Conservation (phyloP, 2,329 filamentous ascomycete genomes). For the Didymosphaeria variabile region DNA sequence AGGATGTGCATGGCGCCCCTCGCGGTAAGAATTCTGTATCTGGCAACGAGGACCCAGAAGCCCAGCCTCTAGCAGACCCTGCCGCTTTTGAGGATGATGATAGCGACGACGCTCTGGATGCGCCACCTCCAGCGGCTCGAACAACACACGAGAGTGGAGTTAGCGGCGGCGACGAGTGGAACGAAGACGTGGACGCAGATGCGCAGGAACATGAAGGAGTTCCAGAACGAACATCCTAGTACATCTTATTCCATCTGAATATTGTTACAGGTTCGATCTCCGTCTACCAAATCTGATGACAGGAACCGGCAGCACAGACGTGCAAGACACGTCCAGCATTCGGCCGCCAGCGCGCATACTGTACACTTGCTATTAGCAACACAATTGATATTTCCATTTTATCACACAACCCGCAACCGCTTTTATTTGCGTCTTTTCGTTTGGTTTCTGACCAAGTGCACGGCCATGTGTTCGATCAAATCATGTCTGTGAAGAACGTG, state of each 20-base stretch:
- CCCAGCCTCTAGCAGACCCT: slow-evolving; percentile 55
- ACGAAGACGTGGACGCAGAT: slow-evolving; percentile 48
- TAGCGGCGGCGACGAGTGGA: slow-evolving; percentile 50
- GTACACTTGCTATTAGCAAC: slow-evolving; percentile 6
- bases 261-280: slow-evolving; percentile 2
- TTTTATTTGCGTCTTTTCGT: not conserved
- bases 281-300: not conserved
- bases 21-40: slow-evolving; percentile 28
- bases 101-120: slow-evolving; percentile 52
- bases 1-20: slow-evolving; percentile 53
- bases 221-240: slow-evolving; percentile 24
- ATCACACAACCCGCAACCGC: not conserved
- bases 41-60: slow-evolving; percentile 39
- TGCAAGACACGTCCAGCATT: not conserved
- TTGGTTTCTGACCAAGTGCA: not conserved
- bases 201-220: slow-evolving; percentile 38
- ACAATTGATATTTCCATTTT: not conserved
- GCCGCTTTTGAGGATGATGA: slow-evolving; percentile 57
- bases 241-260: not conserved
- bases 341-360: not conserved
- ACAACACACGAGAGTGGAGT: slow-evolving; percentile 42
- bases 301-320: slow-evolving; percentile 5
- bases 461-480: not conserved
- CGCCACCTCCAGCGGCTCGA: slow-evolving; percentile 39
- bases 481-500: not conserved